Evolutionary conservation across 768 basidiomycete species (phyloP), one percentile per base, ranked within the genome.

Genomic region (Xerocomus spinulosus): DNA sequence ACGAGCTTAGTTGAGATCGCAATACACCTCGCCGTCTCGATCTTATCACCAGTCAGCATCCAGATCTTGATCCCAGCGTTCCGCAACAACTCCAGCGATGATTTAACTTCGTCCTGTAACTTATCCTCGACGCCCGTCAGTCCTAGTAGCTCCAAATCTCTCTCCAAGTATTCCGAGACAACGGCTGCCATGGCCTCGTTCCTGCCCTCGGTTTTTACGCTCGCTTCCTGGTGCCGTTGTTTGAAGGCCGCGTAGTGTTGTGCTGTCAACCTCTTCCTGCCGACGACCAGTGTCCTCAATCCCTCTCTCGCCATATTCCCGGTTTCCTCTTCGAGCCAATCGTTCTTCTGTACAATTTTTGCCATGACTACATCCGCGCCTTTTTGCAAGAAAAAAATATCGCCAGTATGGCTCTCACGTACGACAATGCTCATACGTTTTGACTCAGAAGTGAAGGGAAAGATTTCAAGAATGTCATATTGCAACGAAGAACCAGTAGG

Each of bases 41-140:
- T 92, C 73, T 98, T 99, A 69, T 99, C 96, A 2, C 96, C 95
- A 0, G 96, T 99, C 58, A 98, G 74, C 96, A 98, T 98, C 96
- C 96, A 99, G 49, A 99, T 98, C 77, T 90, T 96, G 69, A 99
- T 83, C 4, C 95, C 95, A 0, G 95, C 96, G 64, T 98, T 98
- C 55, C 94, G 73, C 53, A 99, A 67, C 44, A 98, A 62, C 69
- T 98, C 96, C 49, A 99, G 70, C 2, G 96, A 96, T 37, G 85
- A 81, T 66, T 89, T 93, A 58, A 99, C 95, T 20, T 95, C 94
- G 51, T 98, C 96, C 61, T 99, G 96, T 49, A 99, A 70, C 69
- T 97, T 97, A 67, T 99, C 96, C 66, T 99, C 96, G 7, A 99
- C 96, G n/a, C 95, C 96, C 0, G 96, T 99, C 55, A 98, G 68